Base-by-base conservation (phyloP, 2,329 filamentous ascomycete species). In the Aulographum hederae region DNA sequence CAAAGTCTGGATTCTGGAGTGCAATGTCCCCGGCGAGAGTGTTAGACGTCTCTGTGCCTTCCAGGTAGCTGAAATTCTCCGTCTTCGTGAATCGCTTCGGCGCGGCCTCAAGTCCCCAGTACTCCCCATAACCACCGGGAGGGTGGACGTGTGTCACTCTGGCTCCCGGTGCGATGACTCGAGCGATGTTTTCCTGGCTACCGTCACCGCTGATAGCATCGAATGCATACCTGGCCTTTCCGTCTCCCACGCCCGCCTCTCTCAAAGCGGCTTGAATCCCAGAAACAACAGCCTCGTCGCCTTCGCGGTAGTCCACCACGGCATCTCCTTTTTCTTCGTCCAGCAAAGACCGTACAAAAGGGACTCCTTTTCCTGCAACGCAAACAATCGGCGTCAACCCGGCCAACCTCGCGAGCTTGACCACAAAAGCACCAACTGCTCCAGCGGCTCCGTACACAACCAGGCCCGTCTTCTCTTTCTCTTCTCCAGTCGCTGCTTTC, bases 371-470 rank as follows among this genome's bases (percentile, higher is more conserved):
- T 5, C 71, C 71, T 0, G 70, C 69, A 5, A 76, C 56, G 36
- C 59, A 62, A 38, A 77, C 69, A 27, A 76, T 49, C 0, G 71
- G 72, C 46, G 73, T 67, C 43, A 69, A 66, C 36, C 42, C 48
- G 3, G 37, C 38, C 58, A 60, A 51, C 4, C 39, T 43, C 8
- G 67, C 67, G 12, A 75, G 53, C 45, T 76, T 67, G 27, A 74
- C 49, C 0, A 61, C 62, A 41, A 66, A 75, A 4, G 63, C 51
- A 5, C 71, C 71, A 1, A 75, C 69, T 0, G 69, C 60, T 1
- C 61, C 61, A 1, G 64, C 56, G 0, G 58, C 65, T 16, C 61
- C 62, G 39, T 65, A 65, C 26, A 68, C 47, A 5, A 68, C 47
- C 2, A 62, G 40, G 0, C 59, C 60, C 3, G 43, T 50, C 1